Conservation (phyloP, 2,329 filamentous ascomycete species). For the Aspergillus alliaceus region DNA sequence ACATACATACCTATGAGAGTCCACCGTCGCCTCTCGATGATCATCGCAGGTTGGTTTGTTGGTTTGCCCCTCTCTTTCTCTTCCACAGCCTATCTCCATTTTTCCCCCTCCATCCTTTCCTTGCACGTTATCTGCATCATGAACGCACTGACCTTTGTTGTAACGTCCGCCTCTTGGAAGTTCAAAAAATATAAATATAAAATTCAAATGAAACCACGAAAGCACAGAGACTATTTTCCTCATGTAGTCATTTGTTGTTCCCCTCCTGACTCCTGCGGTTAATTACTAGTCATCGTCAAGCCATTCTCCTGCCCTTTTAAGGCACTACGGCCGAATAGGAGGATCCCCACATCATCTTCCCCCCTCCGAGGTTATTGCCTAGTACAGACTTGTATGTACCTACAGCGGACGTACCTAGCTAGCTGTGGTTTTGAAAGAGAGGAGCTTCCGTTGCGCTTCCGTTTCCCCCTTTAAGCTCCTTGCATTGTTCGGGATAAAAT, state of each 20-base stretch:
- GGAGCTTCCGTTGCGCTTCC: neutral
- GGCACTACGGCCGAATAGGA: neutral
- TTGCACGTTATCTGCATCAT: conserved; percentile 13
- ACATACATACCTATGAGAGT: neutral
- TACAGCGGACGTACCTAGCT: no score
- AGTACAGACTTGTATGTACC: neutral
- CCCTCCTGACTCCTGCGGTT: neutral
- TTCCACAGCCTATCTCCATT: conserved; percentile 16
- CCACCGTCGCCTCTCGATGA: neutral
- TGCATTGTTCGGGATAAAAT: neutral
- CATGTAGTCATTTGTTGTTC: neutral
- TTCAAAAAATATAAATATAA: no score
- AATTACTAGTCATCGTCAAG: neutral
- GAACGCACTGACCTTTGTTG: conserved; percentile 16
- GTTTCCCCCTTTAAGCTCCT: neutral
- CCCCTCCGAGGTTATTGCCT: neutral
- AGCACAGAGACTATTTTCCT: neutral
- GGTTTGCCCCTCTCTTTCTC: conserved; percentile 8
- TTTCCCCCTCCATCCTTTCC: conserved; percentile 16
- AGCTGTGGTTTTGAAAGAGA: neutral
- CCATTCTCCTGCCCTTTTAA: neutral
- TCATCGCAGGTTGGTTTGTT: neutral
- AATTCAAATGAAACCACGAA: neutral
- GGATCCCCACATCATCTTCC: neutral
- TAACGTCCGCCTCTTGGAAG: neutral